Evolutionary conservation across 306 rosid species (phyloP), one percentile per base, ranked within the genome.

Genomic region (Dalbergia oliveri): DNA sequence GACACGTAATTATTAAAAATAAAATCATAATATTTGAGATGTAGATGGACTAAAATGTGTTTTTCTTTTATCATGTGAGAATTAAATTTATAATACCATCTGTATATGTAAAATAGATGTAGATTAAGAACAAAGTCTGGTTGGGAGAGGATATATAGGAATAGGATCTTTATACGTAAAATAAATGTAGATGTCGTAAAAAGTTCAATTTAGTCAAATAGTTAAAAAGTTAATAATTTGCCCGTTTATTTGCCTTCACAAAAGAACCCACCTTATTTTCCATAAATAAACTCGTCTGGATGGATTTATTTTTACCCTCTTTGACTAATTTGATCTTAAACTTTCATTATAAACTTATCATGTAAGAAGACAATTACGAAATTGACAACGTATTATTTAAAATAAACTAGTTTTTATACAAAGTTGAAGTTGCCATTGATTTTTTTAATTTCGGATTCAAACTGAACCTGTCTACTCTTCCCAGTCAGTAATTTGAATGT

Each of bases 401-500:
- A 59, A 72, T n/a, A 58, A 64, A 51, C 66, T n/a, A 41, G 23
- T 56, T 18, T 14, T 56, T 37, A 41, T 33, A 47, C 74, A 64
- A 75, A 65, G 10, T 34, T 37, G 37, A 3, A 23, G 31, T 8
- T 26, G 41, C 45, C 67, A 35, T 53, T 3, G 37, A 59, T 16
- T 50, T 39, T 59, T 11, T 6, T 50, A 21, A 49, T 41, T 72
- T 8, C 66, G 11, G 10, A 4, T 64, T 49, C 72, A 50, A 74
- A 34, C 44, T 41, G 50, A 69, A 2, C 11, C 58, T 47, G 60
- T 63, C 66, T 68, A 15, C 60, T 64, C 47, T 26, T 50, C n/a
- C 13, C 0, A 37, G 18, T 66, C 6, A 57, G 58, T 79, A 47
- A 65, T 66, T 57, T 66, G 74, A 79, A 50, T 76, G 62, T 19